phyloP scores from a whole-genome alignment of 1,139 yeast species.

The Zygotorulaspora mrakii region DNA sequence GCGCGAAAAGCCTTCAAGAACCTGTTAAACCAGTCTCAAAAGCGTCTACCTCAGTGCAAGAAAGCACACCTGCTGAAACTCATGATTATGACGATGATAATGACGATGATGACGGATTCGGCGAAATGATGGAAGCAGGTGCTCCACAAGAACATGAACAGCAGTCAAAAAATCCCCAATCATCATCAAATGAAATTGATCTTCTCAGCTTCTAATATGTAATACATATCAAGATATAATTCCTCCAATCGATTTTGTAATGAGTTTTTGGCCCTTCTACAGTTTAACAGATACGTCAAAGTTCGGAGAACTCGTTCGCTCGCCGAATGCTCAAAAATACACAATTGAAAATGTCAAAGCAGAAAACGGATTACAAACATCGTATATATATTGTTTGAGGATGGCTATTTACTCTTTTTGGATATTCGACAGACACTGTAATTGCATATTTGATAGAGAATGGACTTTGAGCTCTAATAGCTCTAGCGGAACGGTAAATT shows the following conservation, averaged over 20 bases:
- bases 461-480: conserved; percentile 41
- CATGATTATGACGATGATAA: conserved; percentile 7
- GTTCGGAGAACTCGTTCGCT: neutral
- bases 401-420: conserved; percentile 75
- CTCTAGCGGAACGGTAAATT: conserved; percentile 49
- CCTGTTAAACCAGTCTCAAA: conserved; percentile 3
- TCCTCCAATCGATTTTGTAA: conserved; percentile 1
- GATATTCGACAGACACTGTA: conserved; percentile 86
- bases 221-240: too few relatives aligned
- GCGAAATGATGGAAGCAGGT: conserved; percentile 32
- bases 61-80: conserved; percentile 8
- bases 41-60: conserved; percentile 7
- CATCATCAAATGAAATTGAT: conserved; percentile 41
- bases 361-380: neutral
- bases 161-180: conserved; percentile 16
- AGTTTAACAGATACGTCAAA: too few relatives aligned
- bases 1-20: conserved; percentile 50
- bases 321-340: neutral
- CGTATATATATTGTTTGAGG: neutral
- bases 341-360: neutral
- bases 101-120: conserved; percentile 33
- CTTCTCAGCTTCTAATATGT: conserved; percentile 42
- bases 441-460: conserved; percentile 68
- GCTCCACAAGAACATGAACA: conserved; percentile 17
- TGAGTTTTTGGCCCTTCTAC: neutral